A percentile compares a stretch with the other conserved stretches of the same genome.
phyloP scores from a whole-genome alignment of 2,329 filamentous ascomycete species.

The Beauveria rudraprayagi region DNA sequence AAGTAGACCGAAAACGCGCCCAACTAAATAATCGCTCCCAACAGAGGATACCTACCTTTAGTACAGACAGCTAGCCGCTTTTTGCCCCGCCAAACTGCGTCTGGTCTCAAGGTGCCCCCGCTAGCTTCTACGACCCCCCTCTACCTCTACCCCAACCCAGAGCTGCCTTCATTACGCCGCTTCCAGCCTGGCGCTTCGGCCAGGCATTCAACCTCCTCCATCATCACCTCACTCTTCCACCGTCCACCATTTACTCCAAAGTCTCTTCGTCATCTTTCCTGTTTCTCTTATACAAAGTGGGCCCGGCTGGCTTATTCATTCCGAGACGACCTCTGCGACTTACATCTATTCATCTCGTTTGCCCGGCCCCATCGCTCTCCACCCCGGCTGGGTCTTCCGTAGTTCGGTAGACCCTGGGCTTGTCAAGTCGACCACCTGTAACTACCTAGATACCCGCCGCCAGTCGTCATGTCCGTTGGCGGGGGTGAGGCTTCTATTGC shows the following conservation, averaged over 20 bases:
- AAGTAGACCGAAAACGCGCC: not conserved
- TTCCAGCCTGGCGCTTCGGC: constrained; percentile 1
- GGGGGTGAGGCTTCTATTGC: constrained; percentile 21
- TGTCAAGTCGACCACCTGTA: not conserved
- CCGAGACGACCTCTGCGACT: not conserved
- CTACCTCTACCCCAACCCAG: not conserved
- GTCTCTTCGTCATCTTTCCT: constrained; percentile 7
- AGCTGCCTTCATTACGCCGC: constrained; percentile 6
- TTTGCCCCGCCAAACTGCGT: constrained; percentile 2
- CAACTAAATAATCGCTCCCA: not conserved
- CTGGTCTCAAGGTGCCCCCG: not conserved
- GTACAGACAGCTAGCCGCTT: not conserved
- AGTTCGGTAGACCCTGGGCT: constrained; percentile 2
- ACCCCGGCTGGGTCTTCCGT: constrained; percentile 11
- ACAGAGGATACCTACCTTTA: not conserved
- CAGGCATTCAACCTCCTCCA: not conserved
- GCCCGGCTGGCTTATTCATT: too few species aligned
- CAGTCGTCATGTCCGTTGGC: constrained; percentile 27
- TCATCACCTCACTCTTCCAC: not conserved
- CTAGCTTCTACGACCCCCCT: not conserved
- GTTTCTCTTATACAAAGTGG: not conserved
- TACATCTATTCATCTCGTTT: not conserved
- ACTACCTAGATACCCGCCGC: constrained; percentile 3
- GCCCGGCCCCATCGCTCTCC: not conserved
- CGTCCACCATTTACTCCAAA: not conserved